A percentile compares a stretch with the other conserved stretches of the same genome.
These are phyloP conservation scores for Teratosphaeria viscida DNA, from an alignment of 2,329 filamentous ascomycete species.

Conservation along the genomic window DNA sequence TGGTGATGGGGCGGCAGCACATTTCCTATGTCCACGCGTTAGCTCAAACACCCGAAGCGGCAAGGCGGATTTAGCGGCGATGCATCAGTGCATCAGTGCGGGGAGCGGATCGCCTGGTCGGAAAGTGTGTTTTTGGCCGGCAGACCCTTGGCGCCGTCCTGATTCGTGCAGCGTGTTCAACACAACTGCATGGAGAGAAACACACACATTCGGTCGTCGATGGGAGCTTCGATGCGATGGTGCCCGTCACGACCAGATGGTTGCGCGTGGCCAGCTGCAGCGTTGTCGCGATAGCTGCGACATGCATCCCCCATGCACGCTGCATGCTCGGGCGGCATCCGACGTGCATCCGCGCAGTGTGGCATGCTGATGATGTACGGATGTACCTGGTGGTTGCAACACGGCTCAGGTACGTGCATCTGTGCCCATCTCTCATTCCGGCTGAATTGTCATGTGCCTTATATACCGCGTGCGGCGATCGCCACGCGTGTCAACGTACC, in stretches of 20 bases:
- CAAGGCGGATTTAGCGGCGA: background rate
- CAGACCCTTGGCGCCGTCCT: background rate
- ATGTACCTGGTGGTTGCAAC: background rate
- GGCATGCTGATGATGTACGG: background rate
- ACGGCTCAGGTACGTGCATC: background rate
- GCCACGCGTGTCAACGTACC: slow-evolving; percentile 13
- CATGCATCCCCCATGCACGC: background rate
- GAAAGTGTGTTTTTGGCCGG: background rate
- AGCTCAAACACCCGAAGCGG: background rate
- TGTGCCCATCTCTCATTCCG: background rate
- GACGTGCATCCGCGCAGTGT: background rate
- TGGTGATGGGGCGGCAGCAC: slow-evolving; percentile 1
- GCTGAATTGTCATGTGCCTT: background rate
- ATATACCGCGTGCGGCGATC: background rate
- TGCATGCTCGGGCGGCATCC: background rate
- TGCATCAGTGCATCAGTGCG: background rate
- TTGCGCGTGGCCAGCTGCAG: background rate
- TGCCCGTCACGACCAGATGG: background rate
- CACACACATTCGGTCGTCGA: background rate
- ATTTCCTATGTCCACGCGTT: background rate
- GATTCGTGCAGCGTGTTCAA: background rate
- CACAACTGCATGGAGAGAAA: background rate
- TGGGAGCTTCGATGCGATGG: background rate
- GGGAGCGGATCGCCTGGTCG: background rate
- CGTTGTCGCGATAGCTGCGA: background rate